Conservation (phyloP, 2,329 filamentous ascomycete genomes). For the Aspergillus quadricinctus region DNA sequence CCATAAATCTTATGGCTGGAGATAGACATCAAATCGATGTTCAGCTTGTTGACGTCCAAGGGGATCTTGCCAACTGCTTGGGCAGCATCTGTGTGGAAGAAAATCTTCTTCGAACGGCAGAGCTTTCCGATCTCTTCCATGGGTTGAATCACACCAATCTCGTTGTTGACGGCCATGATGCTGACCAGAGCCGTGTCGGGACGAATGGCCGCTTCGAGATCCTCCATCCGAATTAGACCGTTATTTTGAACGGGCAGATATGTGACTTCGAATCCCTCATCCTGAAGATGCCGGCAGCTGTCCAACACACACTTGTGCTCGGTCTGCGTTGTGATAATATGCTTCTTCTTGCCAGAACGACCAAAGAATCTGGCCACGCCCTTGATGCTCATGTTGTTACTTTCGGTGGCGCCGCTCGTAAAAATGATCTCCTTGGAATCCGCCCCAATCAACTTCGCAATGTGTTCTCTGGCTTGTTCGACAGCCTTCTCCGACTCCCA, state of each 20-base stretch:
- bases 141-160: constrained; percentile 98
- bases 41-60: constrained; percentile 94
- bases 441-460: constrained; percentile 84
- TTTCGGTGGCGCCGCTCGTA: constrained; percentile 95
- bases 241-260: constrained; percentile 86
- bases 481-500: constrained; percentile 97
- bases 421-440: constrained; percentile 98
- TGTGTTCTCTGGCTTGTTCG: constrained; percentile 76
- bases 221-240: constrained; percentile 77
- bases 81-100: constrained; percentile 95
- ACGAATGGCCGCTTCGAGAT: constrained; percentile 82
- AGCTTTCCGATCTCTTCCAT: constrained; percentile 88
- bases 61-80: constrained; percentile 99
- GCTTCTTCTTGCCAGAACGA: constrained; percentile 90
- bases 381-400: constrained; percentile 99
- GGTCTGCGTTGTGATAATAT: constrained; percentile 95
- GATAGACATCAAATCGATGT: constrained; percentile 97
- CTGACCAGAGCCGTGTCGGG: constrained; percentile 90
- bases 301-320: constrained; percentile 99
- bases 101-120: constrained; percentile 86
- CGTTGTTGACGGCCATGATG: constrained; percentile 99
- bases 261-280: constrained; percentile 95
- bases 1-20: constrained; percentile 99
- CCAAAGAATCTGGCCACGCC: constrained; percentile 95
- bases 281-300: constrained; percentile 92